Base-by-base conservation (phyloP, 257 asterid genomes). In the Solanum sparsipilum region DNA sequence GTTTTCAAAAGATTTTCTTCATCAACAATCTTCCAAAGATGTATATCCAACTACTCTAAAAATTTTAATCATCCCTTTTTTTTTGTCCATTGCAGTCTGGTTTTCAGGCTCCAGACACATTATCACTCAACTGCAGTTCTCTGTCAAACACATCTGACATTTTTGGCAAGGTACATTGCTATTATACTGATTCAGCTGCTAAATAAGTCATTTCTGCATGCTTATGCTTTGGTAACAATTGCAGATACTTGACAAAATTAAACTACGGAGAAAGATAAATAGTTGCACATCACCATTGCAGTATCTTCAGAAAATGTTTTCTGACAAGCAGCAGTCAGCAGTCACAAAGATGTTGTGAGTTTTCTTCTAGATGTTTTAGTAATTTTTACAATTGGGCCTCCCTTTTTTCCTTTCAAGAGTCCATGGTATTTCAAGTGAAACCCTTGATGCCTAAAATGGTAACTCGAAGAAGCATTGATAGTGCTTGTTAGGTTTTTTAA, bases 51-150 rank as follows among this genome's bases (percentile, higher is more conserved):
- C 70, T 5, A n/a, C 86, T 29, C 70, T 48, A 31, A 82, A 13
- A 31, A 18, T 9, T 31, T 67, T 82, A 9, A 48, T 36, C 70
- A 48, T 48, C 70, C 21, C 27, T 48, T 48, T 82, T 27, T 20
- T 21, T 31, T 82, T 20, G 65, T 13, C 8, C 86, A 82, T 82
- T 20, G 27, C 93, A 97, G 99, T 98, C 91, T 86, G 92, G 89
- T 86, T 65, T 93, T 87, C 92, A 88, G 85, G 89, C 93, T 68
- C 99, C 98, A 46, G 98, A 96, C 82, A 84, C 93, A 20, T 67
- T 95, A 86, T 90, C 99, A 81, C 89, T 96, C 92, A 96, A 92
- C 85, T 96, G 99, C 87, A 96, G 98, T 83, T 93, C 98, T 88
- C 95, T 96, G 63, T 83, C 94, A 82, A 94, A 92, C 86, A 93